Evolutionary conservation across 1,284 basidiomycete species (phyloP), one percentile per base, ranked within the genome.

Genomic region (Austropuccinia psidii): DNA sequence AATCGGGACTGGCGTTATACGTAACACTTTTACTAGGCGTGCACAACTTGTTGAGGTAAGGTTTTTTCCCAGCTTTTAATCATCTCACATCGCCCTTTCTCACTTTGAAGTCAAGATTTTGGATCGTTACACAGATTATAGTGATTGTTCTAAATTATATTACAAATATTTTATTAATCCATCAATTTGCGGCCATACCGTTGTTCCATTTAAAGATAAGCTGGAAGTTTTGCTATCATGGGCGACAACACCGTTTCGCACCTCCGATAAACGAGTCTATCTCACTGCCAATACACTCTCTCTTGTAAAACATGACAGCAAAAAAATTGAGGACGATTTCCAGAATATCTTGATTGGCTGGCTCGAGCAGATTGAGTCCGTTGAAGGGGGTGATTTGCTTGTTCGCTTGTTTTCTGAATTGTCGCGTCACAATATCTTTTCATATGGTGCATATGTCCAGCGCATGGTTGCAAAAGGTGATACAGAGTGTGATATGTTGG

Each of bases 391-490:
- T 27, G 72, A 74, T 37, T 47, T 60, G 43, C 52, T 74, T 29
- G 72, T 74, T 17, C 37, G 72, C 41, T n/a, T 74, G 15, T 74
- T 74, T 39, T 74, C 72, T 6, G 72, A 74, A 52, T 62, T 74
- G 27, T 74, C 72, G 21, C 61, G 52, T 21, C 50, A 49, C 8
- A 67, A 50, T 21, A 60, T 74, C 2, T 74, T 74, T 35, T 74
- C 72, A n/a, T 74, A 66, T 45, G 62, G 72, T 17, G 62, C 61
- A 45, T 74, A 74, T 21, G 61, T 74, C 8, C 72, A 74, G 50
- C 47, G 62, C 19, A 65, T 74, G 72, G 72, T 74, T 19, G 72
- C 72, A 13, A 74, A 65, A 66, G 72, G 72, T 43, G 70, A 73
- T 47, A 73, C 60, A 33, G 72, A 74, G 49, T 45, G 52, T 29